Percentiles rank a stretch among this genome's conserved stretches.
Evolutionary conservation across 2,329 filamentous ascomycete species (phyloP).

Genomic region (Alternaria hordeiaustralica): DNA sequence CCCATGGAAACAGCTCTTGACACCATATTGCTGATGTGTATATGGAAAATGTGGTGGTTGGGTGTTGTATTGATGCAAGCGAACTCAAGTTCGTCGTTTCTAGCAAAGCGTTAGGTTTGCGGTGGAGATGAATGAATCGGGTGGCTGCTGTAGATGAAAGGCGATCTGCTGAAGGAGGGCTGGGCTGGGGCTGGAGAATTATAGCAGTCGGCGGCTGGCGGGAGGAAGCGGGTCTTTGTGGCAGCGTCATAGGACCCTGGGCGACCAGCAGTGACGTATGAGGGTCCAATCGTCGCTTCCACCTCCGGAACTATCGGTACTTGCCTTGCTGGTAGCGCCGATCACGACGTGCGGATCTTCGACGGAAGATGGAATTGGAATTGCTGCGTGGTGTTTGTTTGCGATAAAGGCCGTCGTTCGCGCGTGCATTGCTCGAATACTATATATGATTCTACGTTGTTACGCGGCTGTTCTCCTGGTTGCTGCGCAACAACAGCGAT

Average conservation of each 20-base stretch:
- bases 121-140: neutral
- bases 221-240: constrained; percentile 21
- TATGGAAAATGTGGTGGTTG: constrained; percentile 4
- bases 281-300: constrained; percentile 14
- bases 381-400: neutral
- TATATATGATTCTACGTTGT: constrained; percentile 12
- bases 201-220: constrained; percentile 32
- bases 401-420: neutral
- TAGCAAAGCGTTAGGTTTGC: constrained; percentile 21
- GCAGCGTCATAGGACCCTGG: constrained; percentile 30
- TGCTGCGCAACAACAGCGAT: constrained; percentile 21
- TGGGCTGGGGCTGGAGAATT: constrained; percentile 12
- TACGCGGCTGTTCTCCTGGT: constrained; percentile 18
- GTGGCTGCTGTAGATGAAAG: neutral
- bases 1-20: constrained; percentile 49
- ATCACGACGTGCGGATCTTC: constrained; percentile 6
- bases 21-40: constrained; percentile 45
- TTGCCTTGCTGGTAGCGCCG: constrained; percentile 8
- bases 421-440: neutral
- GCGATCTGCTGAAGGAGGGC: constrained; percentile 1
- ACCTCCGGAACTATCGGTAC: constrained; percentile 17
- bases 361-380: neutral
- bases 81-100: neutral
- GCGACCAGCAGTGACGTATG: constrained; percentile 16
- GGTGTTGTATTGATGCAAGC: constrained; percentile 5